A percentile compares a stretch with the other conserved stretches of the same genome.
Conservation (phyloP, 345 rosid genomes). For the Eutrema yunnanense region DNA sequence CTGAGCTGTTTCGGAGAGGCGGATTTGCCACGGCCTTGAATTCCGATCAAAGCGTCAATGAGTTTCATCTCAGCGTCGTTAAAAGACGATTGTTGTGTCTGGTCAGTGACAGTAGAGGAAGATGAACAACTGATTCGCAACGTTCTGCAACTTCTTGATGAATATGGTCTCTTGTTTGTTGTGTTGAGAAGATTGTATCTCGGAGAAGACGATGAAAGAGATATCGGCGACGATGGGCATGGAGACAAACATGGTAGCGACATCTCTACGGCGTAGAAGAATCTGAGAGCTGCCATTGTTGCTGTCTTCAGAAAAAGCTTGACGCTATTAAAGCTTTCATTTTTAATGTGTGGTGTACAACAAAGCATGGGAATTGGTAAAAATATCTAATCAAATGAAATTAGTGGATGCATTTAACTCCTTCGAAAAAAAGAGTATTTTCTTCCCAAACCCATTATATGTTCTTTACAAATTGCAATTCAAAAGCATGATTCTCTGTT, state of each 20-base stretch:
- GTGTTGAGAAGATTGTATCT: neutral
- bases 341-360: slow-evolving; percentile 30
- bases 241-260: slow-evolving; percentile 18
- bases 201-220: slow-evolving; percentile 15
- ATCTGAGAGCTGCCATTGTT: slow-evolving; percentile 19
- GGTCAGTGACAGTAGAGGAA: slow-evolving; percentile 22
- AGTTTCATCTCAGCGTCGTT: slow-evolving; percentile 62
- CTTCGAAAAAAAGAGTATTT: too few species aligned
- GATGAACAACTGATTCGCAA: slow-evolving; percentile 21
- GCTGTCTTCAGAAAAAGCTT: neutral
- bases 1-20: slow-evolving; percentile 74
- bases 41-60: slow-evolving; percentile 77
- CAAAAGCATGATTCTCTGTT: slow-evolving; percentile 5
- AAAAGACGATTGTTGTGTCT: slow-evolving; percentile 38
- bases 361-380: neutral
- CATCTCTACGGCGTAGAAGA: slow-evolving; percentile 22
- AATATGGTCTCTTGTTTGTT: neutral
- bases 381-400: neutral
- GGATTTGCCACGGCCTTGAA: slow-evolving; percentile 90
- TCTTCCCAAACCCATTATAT: neutral
- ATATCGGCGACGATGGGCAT: slow-evolving; percentile 10
- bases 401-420: neutral
- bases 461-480: neutral
- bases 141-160: neutral
- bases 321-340: neutral